phyloP scores from a whole-genome alignment of 2,329 filamentous ascomycete species.

The Colletotrichum sp. region DNA sequence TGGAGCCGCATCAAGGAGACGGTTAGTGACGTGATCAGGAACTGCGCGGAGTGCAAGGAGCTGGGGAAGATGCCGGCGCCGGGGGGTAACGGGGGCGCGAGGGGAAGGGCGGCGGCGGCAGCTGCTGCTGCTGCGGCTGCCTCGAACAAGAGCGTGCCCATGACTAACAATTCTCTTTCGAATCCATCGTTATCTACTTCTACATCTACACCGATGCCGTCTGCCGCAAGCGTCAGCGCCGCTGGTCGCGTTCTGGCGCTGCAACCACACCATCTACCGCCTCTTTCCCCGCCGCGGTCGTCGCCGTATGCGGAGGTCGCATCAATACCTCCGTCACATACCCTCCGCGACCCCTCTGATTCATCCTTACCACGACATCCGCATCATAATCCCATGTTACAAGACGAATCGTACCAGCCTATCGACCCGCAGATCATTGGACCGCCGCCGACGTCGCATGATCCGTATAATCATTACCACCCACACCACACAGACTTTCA shows the following conservation, averaged over 20 bases:
- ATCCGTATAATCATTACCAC: conserved; percentile 46
- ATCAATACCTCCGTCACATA: conserved; percentile 42
- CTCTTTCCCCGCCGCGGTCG: conserved; percentile 27
- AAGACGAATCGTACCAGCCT: conserved; percentile 49
- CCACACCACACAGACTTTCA: conserved; percentile 53
- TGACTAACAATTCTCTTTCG: not conserved
- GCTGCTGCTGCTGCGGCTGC: not conserved
- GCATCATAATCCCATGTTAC: conserved; percentile 38
- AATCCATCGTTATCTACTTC: not conserved
- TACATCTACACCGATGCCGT: not conserved
- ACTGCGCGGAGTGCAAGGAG: conserved; percentile 90
- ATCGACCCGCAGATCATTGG: conserved; percentile 67
- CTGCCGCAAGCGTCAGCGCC: conserved; percentile 16
- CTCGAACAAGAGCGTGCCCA: not conserved
- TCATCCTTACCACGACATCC: conserved; percentile 28
- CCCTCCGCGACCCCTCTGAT: conserved; percentile 32
- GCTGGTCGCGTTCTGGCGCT: conserved; percentile 17
- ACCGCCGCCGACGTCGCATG: conserved; percentile 35
- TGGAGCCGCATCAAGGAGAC: conserved; percentile 99
- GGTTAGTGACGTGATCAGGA: conserved; percentile 91
- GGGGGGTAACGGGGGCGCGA: conserved; percentile 1
- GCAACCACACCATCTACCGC: conserved; percentile 27
- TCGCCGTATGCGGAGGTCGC: conserved; percentile 56
- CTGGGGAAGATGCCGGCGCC: conserved; percentile 59
- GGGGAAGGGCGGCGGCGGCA: not conserved